A percentile compares a stretch with the other conserved stretches of the same genome.
Conservation (phyloP, 2,329 filamentous ascomycete species). For the Teratosphaeria zuluensis region DNA sequence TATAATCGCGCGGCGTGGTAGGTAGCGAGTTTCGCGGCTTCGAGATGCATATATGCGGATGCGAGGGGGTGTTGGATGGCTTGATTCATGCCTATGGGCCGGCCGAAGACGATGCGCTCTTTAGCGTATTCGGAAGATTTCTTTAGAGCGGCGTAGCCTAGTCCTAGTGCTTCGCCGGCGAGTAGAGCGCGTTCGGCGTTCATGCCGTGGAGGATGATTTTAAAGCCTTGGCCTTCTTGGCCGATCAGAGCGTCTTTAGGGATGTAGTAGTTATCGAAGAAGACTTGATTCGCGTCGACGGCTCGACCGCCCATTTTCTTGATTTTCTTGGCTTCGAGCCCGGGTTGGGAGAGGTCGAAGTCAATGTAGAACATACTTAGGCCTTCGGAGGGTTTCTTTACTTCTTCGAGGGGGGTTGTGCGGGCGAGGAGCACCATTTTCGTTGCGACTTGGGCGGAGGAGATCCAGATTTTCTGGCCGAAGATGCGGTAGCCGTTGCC, state of each 20-base stretch:
- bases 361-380: conserved; percentile 75
- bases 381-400: conserved; percentile 61
- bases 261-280: conserved; percentile 70
- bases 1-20: conserved; percentile 52
- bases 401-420: conserved; percentile 59
- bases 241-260: conserved; percentile 58
- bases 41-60: conserved; percentile 50
- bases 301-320: conserved; percentile 79
- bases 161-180: conserved; percentile 67
- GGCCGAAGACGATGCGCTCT: conserved; percentile 44
- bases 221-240: conserved; percentile 65
- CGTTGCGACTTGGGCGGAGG: conserved; percentile 68
- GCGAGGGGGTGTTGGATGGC: conserved; percentile 51
- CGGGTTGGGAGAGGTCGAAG: conserved; percentile 51
- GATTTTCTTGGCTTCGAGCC: conserved; percentile 60
- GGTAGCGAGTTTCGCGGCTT: conserved; percentile 51
- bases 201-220: conserved; percentile 47
- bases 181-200: conserved; percentile 40
- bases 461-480: conserved; percentile 86
- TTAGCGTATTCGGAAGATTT: conserved; percentile 34
- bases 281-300: conserved; percentile 78
- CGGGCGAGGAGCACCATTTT: conserved; percentile 78
- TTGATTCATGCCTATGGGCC: conserved; percentile 51
- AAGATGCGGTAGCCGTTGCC: conserved; percentile 55
- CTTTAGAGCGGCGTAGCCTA: conserved; percentile 59